Base-by-base conservation (phyloP, 2,329 filamentous ascomycete genomes). In the Alternaria brassicae region DNA sequence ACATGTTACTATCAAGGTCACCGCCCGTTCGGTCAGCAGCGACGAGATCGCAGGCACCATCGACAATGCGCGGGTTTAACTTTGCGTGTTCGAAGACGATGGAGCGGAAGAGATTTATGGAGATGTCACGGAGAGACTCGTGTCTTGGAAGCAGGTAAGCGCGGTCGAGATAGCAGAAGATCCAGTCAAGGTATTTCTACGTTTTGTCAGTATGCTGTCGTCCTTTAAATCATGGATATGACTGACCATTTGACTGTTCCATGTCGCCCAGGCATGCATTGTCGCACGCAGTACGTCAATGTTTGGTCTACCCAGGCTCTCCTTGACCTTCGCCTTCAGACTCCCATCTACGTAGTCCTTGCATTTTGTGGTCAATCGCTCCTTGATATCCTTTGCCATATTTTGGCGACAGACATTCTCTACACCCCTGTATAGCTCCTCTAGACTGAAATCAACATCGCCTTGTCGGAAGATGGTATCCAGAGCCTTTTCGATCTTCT, bases 101-200 rank as follows among this genome's bases (percentile, higher is more conserved):
- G 8, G 80, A 85, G 53, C 91, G 86, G 75, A 98, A 99, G 60
- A 92, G 85, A 13, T 83, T 79, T 55, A 95, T 88, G 5, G 89
- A 87, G 81, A 96, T 88, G 72, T 96, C 92, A 71, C 93, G 90
- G 56, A 99, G 87, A 32, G 90, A 90, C 21, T 89, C 87, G 66
- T 89, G 88, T 44, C 89, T 88, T 57, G 90, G 89, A 2, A 97
- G 82, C 7, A 99, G 84, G 73, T 93, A 97, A 2, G 93, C 91
- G 63, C 95, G 89, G 75, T 99, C 94, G 65, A 99, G 85, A 72
- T 93, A 99, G 80, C 93, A 96, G 79, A 97, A 98, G 37, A 96
- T 90, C 63, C 91, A 94, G 48, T 93, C 88, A 52, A 99, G 86
- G 13, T 89, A 88, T 65, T 88, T 86, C 88, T 93, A 67, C 50